Base-by-base conservation (phyloP, 768 basidiomycete genomes). In the Amanita brunnescens region DNA sequence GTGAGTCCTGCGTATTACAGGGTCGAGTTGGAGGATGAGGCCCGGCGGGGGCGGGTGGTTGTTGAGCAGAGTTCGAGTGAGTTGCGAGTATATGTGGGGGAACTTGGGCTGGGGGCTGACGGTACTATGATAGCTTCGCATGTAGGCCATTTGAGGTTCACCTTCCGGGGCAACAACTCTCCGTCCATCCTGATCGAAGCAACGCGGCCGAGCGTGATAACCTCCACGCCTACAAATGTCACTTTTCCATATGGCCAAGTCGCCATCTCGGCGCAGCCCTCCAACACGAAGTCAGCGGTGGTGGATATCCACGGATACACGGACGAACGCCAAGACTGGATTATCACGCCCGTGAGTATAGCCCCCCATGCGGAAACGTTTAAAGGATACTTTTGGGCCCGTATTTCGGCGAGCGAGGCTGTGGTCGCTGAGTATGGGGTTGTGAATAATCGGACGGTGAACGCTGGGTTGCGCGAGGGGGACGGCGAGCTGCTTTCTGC, bases 91-190 rank as follows among this genome's bases (percentile, higher is more conserved):
- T 35, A 49, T 14, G 10, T 7, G 5, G 9, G 0, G 18, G 29
- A 54, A 59, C 2, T 6, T 20, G 34, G 18, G 24, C 16, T 29
- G 12, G 13, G 8, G 21, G 37, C 8, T 21, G 18, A 32, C 21
- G 21, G 18, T 9, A 6, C 14, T 24, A 21, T 14, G 34, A 9
- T 55, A 88, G 86, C 85, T 6, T 88, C 87, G 6, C 77, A 84
- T 6, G 85, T 85, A 2, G 87, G 83, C 0, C 85, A 89, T 61
- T 69, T 89, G 1, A 76, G 82, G 2, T 86, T 87, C 63, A 81
- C 80, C 0, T 89, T 86, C 43, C 6, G 5, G 45, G 56, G 5
- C 9, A n/a, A n/a, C 59, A 44, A 33, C 64, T 34, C 41, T 61
- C 43, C 83, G 0, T 85, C 83, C 49, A 68, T 89, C 41, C 66